Conservation (phyloP, 2,329 filamentous ascomycete genomes). For the Cercospora beticola region DNA sequence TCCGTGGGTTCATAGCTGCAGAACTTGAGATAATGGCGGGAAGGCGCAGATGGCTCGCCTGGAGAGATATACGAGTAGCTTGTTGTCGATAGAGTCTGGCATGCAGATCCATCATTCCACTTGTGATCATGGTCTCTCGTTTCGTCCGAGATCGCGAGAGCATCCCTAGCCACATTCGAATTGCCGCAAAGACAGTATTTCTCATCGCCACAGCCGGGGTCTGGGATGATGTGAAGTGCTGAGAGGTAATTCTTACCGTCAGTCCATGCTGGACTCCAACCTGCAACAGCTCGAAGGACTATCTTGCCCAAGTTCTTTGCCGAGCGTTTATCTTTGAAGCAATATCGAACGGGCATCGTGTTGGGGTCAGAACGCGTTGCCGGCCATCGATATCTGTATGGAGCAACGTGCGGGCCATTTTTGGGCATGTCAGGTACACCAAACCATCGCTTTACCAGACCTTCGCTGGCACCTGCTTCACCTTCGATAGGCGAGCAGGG, state of each 20-base stretch:
- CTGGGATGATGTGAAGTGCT: constrained; percentile 16
- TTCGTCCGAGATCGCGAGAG: constrained; percentile 26
- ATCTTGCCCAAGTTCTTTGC: constrained; percentile 20
- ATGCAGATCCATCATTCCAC: constrained; percentile 17
- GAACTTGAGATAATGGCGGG: constrained; percentile 13
- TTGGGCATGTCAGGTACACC: constrained; percentile 11
- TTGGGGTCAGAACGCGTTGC: constrained; percentile 9
- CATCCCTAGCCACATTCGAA: constrained; percentile 9
- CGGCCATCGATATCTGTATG: constrained; percentile 24
- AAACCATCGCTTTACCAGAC: constrained; percentile 20
- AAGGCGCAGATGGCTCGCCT: not conserved
- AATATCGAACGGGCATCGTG: constrained; percentile 25
- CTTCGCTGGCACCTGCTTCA: not conserved
- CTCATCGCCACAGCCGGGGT: constrained; percentile 8
- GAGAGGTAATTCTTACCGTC: constrained; percentile 7
- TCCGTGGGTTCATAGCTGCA: constrained; percentile 9
- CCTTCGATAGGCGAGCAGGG: not conserved
- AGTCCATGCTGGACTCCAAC: constrained; percentile 22
- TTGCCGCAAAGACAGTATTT: constrained; percentile 9
- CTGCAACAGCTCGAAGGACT: constrained; percentile 20
- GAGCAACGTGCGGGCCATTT: not conserved
- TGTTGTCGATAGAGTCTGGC: constrained; percentile 22
- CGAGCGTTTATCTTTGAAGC: constrained; percentile 24
- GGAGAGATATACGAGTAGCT: constrained; percentile 20
- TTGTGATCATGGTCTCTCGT: constrained; percentile 20